Evolutionary conservation across 306 rosid genomes (phyloP).

Genomic region (Datisca glomerata): DNA sequence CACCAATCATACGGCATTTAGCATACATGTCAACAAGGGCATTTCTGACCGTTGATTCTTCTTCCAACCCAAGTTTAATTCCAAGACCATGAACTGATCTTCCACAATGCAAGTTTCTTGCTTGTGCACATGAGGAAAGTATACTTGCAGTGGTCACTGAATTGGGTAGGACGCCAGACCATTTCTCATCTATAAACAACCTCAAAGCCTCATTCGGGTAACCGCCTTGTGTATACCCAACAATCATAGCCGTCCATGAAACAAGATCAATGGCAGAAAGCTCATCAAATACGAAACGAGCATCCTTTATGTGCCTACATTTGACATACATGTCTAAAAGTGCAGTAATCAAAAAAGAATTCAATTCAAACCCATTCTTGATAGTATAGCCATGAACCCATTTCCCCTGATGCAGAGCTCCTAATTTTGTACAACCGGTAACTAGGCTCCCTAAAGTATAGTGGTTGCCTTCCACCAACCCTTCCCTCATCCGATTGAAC

Average conservation of each 20-base stretch:
- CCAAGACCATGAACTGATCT: constrained; percentile 38
- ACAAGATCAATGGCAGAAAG: constrained; percentile 30
- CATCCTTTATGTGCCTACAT: constrained; percentile 44
- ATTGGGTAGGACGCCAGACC: constrained; percentile 42
- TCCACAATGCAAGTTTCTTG: constrained; percentile 27
- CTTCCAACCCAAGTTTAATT: constrained; percentile 40
- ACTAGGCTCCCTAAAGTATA: constrained; percentile 44
- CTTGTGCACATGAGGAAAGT: constrained; percentile 56
- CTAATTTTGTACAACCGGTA: constrained; percentile 35
- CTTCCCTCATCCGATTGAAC: constrained; percentile 58
- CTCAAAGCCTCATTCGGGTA: constrained; percentile 36
- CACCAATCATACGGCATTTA: constrained; percentile 31
- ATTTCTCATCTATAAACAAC: constrained; percentile 29
- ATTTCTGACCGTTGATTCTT: constrained; percentile 31
- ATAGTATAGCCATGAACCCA: constrained; percentile 55
- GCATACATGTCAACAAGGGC: constrained; percentile 65
- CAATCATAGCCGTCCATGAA: constrained; percentile 79
- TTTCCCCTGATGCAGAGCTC: constrained; percentile 57
- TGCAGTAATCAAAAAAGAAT: constrained; percentile 29
- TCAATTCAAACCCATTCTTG: constrained; percentile 34
- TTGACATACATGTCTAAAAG: constrained; percentile 59
- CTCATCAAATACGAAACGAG: constrained; percentile 43
- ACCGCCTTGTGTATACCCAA: constrained; percentile 53
- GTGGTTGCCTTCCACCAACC: constrained; percentile 32
- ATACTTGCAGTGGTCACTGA: constrained; percentile 44